A percentile compares a stretch with the other conserved stretches of the same genome.
Evolutionary conservation across 805 yeast genomes (phyloP).

Genomic region (Saccharomyces kudriavzevii): DNA sequence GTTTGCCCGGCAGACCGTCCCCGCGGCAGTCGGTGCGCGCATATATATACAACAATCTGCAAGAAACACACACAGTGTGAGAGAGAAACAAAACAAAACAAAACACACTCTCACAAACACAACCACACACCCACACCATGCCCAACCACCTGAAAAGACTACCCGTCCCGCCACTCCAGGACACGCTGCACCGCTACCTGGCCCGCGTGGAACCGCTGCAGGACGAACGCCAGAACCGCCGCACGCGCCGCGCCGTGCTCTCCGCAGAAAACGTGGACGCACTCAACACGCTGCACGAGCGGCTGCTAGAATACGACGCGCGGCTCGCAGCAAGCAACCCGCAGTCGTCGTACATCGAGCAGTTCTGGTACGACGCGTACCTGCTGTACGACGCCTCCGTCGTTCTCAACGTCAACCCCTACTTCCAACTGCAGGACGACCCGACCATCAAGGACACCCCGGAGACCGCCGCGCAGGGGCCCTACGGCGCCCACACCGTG

Average conservation of each 20-base stretch:
- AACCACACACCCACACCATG: neutral
- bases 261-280: conserved; percentile 17
- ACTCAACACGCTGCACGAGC: conserved; percentile 48
- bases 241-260: conserved; percentile 45
- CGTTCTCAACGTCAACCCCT: conserved; percentile 86
- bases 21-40: neutral
- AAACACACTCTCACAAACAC: neutral
- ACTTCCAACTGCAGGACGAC: conserved; percentile 83
- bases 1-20: neutral
- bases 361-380: conserved; percentile 90
- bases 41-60: neutral
- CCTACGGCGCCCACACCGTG: conserved; percentile 29
- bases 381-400: conserved; percentile 82
- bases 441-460: conserved; percentile 47
- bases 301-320: conserved; percentile 52
- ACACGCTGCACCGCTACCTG: conserved; percentile 60
- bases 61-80: neutral
- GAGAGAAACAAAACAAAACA: neutral
- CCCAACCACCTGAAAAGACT: conserved; percentile 26
- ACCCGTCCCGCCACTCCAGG: conserved; percentile 71
- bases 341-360: conserved; percentile 78
- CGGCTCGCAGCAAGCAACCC: conserved; percentile 54
- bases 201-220: conserved; percentile 71
- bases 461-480: conserved; percentile 24
- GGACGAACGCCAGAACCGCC: conserved; percentile 58